A percentile compares a stretch with the other conserved stretches of the same genome.
phyloP scores from a whole-genome alignment of 768 basidiomycete species.

The Gymnopilus junonius region DNA sequence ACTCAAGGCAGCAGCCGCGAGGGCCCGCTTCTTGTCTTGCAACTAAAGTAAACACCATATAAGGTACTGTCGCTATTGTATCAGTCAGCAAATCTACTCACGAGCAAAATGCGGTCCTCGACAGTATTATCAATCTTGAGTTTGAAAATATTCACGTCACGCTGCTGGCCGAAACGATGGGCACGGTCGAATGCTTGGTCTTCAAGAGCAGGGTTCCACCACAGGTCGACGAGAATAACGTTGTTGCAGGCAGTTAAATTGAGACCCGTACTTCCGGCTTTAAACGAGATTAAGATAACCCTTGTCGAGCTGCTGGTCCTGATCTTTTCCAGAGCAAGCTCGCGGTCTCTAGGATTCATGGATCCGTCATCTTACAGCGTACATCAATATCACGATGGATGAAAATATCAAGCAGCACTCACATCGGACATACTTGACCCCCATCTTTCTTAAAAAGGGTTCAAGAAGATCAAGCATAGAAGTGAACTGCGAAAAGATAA shows the following conservation, averaged over 20 bases:
- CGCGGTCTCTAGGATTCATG: slow-evolving; percentile 79
- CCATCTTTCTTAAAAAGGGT: slow-evolving; percentile 74
- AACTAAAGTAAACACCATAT: slow-evolving; percentile 46
- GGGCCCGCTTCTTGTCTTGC: slow-evolving; percentile 90
- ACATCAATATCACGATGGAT: slow-evolving; percentile 2
- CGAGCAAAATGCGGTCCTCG: slow-evolving; percentile 83
- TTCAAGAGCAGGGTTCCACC: slow-evolving; percentile 95
- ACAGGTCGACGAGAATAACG: slow-evolving; percentile 90
- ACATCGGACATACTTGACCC: slow-evolving; percentile 86
- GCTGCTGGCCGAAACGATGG: slow-evolving; percentile 88
- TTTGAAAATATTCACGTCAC: slow-evolving; percentile 87
- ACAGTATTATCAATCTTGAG: slow-evolving; percentile 87
- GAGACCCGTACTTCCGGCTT: slow-evolving; percentile 94
- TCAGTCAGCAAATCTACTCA: slow-evolving; percentile 31
- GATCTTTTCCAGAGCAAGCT: slow-evolving; percentile 76
- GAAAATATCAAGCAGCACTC: slow-evolving; percentile 38
- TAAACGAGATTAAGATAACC: slow-evolving; percentile 95
- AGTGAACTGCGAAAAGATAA: slow-evolving; percentile 95
- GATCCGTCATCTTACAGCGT: slow-evolving; percentile 79
- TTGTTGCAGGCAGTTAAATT: slow-evolving; percentile 94
- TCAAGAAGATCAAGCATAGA: slow-evolving; percentile 85
- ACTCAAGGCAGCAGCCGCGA: slow-evolving; percentile 83
- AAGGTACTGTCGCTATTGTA: slow-evolving; percentile 1
- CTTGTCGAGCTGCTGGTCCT: slow-evolving; percentile 56
- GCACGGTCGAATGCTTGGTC: slow-evolving; percentile 95